Evolutionary conservation across 352 stramenopile species (phyloP).

Genomic region (Pythium myriotylum): DNA sequence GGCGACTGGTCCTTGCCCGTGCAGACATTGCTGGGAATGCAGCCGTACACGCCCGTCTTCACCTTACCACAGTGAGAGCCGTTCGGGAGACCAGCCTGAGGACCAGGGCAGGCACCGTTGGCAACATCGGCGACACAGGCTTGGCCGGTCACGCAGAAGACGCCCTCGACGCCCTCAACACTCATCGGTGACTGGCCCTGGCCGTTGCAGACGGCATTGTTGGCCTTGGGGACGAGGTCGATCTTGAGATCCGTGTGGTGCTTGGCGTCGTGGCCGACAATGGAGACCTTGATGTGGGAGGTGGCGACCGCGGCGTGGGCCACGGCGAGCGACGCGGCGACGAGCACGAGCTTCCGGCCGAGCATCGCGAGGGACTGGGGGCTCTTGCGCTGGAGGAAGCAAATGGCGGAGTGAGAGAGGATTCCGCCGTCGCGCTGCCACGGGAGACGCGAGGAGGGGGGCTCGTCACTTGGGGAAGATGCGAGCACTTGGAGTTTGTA

Average conservation of each 20-base stretch:
- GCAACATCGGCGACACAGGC: constrained; percentile 7
- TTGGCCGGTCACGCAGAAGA: constrained; percentile 22
- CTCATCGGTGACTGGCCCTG: constrained; percentile 23
- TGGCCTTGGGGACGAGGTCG: background rate
- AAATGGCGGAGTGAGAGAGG: constrained; percentile 5
- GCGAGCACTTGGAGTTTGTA: constrained; percentile 9
- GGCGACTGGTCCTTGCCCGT: constrained; percentile 13
- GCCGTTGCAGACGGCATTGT: constrained; percentile 14
- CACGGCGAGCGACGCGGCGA: constrained; percentile 23
- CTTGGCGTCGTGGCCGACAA: constrained; percentile 1
- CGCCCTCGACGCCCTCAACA: constrained; percentile 18
- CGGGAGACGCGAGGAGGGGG: background rate
- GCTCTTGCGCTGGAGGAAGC: background rate
- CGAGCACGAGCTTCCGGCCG: constrained; percentile 31
- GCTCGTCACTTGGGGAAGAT: background rate
- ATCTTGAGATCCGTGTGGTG: constrained; percentile 9
- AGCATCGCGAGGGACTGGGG: constrained; percentile 16
- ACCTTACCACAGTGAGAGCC: constrained; percentile 18
- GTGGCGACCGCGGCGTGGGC: background rate
- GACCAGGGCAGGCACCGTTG: constrained; percentile 12
- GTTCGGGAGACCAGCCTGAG: constrained; percentile 9
- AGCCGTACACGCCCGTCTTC: background rate
- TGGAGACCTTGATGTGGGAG: constrained; percentile 15
- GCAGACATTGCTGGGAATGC: constrained; percentile 3
- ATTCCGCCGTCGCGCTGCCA: no score